Percentiles rank a stretch among this genome's conserved stretches.
Conservation (phyloP, 1,284 basidiomycete species). For the Fomitopsis palustris region DNA sequence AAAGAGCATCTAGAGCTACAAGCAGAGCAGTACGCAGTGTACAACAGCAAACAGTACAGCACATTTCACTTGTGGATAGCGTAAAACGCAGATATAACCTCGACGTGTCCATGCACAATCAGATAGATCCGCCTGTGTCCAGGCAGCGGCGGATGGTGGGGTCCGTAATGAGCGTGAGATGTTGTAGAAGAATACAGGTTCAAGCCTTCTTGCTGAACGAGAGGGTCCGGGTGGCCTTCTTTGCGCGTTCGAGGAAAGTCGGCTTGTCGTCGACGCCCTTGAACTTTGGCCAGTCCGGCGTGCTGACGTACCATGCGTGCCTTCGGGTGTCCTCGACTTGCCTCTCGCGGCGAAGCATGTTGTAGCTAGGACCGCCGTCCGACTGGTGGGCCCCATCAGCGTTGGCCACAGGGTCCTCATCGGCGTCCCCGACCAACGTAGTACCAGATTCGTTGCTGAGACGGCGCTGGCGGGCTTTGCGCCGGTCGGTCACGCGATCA, state of each 20-base stretch:
- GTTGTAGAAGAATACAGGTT: background rate
- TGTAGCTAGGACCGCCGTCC: background rate
- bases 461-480: background rate
- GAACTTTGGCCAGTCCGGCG: conserved; percentile 17
- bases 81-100: background rate
- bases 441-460: background rate
- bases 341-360: background rate
- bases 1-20: background rate
- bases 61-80: background rate
- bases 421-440: background rate
- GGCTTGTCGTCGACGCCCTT: background rate
- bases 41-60: background rate
- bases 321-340: conserved; percentile 15
- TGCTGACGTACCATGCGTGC: conserved; percentile 22
- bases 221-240: background rate
- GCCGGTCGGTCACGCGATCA: background rate
- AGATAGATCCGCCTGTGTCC: background rate
- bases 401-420: background rate
- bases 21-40: background rate
- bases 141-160: background rate
- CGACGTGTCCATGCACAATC: background rate
- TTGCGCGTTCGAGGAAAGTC: background rate
- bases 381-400: background rate
- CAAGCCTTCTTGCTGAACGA: background rate
- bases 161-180: background rate